Conservation (phyloP, 805 yeast species). For the Jamesozyma gamospora region DNA sequence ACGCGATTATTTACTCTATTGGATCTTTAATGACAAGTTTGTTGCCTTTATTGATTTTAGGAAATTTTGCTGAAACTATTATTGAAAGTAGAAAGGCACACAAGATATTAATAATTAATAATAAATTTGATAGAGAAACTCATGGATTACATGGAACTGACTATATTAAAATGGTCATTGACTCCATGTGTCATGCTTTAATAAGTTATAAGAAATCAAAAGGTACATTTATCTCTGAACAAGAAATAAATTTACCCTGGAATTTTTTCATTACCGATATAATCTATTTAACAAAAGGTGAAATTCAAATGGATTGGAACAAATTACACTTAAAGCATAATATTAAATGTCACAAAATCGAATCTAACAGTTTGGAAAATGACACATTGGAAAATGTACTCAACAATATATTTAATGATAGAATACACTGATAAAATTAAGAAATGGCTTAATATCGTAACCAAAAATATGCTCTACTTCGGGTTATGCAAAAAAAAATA, state of each 20-base stretch:
- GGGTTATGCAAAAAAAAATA: no score
- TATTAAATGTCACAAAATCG: slow-evolving; percentile 34
- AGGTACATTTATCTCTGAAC: slow-evolving; percentile 5
- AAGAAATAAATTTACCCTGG: slow-evolving; percentile 26
- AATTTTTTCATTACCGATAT: slow-evolving; percentile 52
- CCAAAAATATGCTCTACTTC: no score
- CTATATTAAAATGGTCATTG: slow-evolving; percentile 43
- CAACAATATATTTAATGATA: not conserved
- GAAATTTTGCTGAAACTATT: slow-evolving; percentile 63
- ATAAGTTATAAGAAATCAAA: slow-evolving; percentile 15
- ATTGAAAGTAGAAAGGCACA: slow-evolving; percentile 20
- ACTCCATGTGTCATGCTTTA: slow-evolving; percentile 22
- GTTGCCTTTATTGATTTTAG: slow-evolving; percentile 63
- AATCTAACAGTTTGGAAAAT: slow-evolving; percentile 19
- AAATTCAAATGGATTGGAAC: slow-evolving; percentile 40
- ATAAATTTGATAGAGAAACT: slow-evolving; percentile 73
- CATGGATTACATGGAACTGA: slow-evolving; percentile 49
- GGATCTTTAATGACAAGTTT: slow-evolving; percentile 87
- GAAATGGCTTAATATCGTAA: no score
- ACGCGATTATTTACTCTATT: slow-evolving; percentile 61
- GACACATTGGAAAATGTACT: slow-evolving; percentile 11
- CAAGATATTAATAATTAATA: slow-evolving; percentile 62
- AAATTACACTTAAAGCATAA: slow-evolving; percentile 33
- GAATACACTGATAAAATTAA: no score
- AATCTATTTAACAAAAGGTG: slow-evolving; percentile 42